Evolutionary conservation across 2,329 filamentous ascomycete genomes (phyloP).

Genomic region (Xylaria sp.): DNA sequence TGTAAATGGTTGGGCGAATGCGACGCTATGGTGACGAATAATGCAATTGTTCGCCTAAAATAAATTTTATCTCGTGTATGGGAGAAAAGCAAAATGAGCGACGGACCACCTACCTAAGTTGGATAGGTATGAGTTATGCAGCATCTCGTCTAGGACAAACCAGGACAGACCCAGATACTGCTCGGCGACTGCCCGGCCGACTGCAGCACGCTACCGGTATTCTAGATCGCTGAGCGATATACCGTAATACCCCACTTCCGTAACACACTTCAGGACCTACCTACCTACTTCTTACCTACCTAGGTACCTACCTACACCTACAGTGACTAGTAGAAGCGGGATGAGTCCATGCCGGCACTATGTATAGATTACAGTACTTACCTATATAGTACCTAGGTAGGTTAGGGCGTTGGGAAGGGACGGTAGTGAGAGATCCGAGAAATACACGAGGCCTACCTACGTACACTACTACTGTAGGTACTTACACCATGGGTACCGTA

Average conservation of each 20-base stretch:
- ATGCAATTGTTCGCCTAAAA: neutral
- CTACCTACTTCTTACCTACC: too few relatives aligned
- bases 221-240: constrained; percentile 28
- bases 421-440: neutral
- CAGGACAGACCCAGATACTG: neutral
- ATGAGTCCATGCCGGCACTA: too few relatives aligned
- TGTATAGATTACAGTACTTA: too few relatives aligned
- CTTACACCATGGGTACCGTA: neutral
- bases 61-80: neutral
- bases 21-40: constrained; percentile 11
- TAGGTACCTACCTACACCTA: too few relatives aligned
- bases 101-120: constrained; percentile 9
- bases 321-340: too few relatives aligned
- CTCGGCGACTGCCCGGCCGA: too few relatives aligned
- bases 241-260: too few relatives aligned
- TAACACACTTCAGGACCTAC: too few relatives aligned
- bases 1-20: constrained; percentile 11
- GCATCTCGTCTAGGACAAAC: neutral
- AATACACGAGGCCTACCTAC: constrained; percentile 6
- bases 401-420: neutral
- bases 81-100: neutral
- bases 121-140: constrained; percentile 13
- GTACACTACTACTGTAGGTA: too few relatives aligned
- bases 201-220: too few relatives aligned
- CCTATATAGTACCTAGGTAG: too few relatives aligned